Percentiles rank a stretch among this genome's conserved stretches.
Conservation (phyloP, 306 rosid species). For the Vigna nakashimae region DNA sequence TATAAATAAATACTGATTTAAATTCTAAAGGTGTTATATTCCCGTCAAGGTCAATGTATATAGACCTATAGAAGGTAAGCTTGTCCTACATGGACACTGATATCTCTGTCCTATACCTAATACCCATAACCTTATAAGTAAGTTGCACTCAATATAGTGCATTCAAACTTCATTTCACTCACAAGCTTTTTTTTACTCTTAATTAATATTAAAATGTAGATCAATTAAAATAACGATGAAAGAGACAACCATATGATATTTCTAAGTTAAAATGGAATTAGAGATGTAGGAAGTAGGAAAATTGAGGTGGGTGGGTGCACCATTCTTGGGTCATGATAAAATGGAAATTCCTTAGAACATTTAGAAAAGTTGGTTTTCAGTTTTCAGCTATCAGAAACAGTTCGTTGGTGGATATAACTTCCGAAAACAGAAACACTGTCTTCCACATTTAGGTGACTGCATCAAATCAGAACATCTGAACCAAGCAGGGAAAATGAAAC, state of each 20-base stretch:
- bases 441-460: constrained; percentile 52
- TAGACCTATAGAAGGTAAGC: constrained; percentile 34
- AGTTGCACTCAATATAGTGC: constrained; percentile 72
- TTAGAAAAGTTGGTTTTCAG: constrained; percentile 58
- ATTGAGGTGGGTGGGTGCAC: constrained; percentile 55
- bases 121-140: constrained; percentile 60
- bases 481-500: constrained; percentile 34
- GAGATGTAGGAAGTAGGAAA: constrained; percentile 25
- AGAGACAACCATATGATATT: constrained; percentile 42
- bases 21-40: constrained; percentile 58
- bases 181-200: constrained; percentile 24
- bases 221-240: constrained; percentile 38
- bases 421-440: constrained; percentile 50
- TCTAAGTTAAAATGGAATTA: constrained; percentile 15
- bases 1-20: background rate
- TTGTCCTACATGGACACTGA: constrained; percentile 45
- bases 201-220: constrained; percentile 17
- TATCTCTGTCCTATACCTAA: constrained; percentile 77
- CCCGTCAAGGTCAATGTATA: constrained; percentile 55
- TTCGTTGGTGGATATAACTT: constrained; percentile 64
- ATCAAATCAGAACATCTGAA: constrained; percentile 48
- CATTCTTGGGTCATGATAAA: constrained; percentile 43
- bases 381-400: constrained; percentile 55
- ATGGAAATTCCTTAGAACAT: constrained; percentile 50
- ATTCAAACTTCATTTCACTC: constrained; percentile 39